Evolutionary conservation across 164 flowering plant genomes (phyloP).

Genomic region (Stephania yunnanensis): DNA sequence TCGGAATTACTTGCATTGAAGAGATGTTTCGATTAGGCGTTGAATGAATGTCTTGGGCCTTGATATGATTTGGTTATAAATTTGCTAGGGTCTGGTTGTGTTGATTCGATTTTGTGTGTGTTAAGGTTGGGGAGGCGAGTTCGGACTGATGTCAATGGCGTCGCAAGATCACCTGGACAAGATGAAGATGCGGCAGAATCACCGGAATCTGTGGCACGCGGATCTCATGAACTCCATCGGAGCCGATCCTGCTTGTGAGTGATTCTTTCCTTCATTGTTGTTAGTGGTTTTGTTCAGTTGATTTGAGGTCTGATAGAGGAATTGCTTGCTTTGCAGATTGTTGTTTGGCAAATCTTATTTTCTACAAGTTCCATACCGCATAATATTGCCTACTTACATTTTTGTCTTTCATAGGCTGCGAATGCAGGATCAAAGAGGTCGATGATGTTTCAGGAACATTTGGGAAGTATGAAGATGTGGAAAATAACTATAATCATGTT

Average conservation of each 20-base stretch:
- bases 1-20: neutral
- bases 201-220: conserved; percentile 80
- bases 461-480: too few species aligned
- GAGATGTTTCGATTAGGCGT: neutral
- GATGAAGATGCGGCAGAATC: conserved; percentile 74
- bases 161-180: conserved; percentile 48
- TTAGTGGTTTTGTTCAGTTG: neutral
- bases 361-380: neutral
- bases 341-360: conserved; percentile 17
- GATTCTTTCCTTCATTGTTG: neutral
- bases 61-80: neutral
- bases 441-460: too few species aligned
- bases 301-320: neutral
- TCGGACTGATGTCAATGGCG: conserved; percentile 27
- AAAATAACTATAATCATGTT: too few species aligned
- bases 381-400: neutral
- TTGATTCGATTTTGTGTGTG: neutral
- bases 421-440: too few species aligned
- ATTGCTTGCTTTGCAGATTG: conserved; percentile 36
- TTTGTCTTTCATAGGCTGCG: too few species aligned
- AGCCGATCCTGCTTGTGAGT: conserved; percentile 65
- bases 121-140: too few species aligned
- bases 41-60: neutral
- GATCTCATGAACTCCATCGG: conserved; percentile 63
- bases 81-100: neutral